phyloP scores from a whole-genome alignment of 306 rosid species.

The Quercus glauca region DNA sequence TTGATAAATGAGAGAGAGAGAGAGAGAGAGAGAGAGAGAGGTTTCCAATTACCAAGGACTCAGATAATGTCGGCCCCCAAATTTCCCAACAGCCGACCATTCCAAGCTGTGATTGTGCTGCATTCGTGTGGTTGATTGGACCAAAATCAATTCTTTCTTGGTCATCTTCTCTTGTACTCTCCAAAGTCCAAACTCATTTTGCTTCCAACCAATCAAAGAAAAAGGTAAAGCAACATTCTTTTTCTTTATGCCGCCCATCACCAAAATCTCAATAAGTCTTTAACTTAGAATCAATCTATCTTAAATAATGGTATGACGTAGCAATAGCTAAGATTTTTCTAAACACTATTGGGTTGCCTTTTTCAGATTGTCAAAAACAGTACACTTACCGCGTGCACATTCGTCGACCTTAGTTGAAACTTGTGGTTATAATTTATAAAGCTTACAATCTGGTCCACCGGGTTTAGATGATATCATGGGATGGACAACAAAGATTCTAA shows the following conservation, averaged over 20 bases:
- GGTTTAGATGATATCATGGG: not conserved
- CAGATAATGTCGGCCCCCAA: conserved; percentile 23
- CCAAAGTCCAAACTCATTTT: not conserved
- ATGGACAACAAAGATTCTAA: not conserved
- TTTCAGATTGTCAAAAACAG: not conserved
- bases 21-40: not conserved
- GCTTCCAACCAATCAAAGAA: not conserved
- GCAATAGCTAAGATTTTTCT: not conserved
- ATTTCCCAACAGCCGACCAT: conserved; percentile 37
- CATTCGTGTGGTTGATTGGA: conserved; percentile 44
- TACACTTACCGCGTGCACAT: no score
- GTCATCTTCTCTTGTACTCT: no score
- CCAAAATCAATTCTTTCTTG: not conserved
- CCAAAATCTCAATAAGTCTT: not conserved
- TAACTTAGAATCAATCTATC: not conserved
- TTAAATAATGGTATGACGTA: not conserved
- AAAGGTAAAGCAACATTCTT: not conserved
- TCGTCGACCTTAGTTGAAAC: not conserved
- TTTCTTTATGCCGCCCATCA: not conserved
- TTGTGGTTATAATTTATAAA: not conserved
- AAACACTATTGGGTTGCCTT: not conserved
- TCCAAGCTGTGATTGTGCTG: conserved; percentile 47
- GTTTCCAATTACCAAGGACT: not conserved
- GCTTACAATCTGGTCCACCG: not conserved
- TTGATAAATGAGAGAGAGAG: no score